Evolutionary conservation across 225 moss, liverwort and hornwort species (phyloP), one percentile per base, ranked within the genome.

Genomic region (Ulota crispa): DNA sequence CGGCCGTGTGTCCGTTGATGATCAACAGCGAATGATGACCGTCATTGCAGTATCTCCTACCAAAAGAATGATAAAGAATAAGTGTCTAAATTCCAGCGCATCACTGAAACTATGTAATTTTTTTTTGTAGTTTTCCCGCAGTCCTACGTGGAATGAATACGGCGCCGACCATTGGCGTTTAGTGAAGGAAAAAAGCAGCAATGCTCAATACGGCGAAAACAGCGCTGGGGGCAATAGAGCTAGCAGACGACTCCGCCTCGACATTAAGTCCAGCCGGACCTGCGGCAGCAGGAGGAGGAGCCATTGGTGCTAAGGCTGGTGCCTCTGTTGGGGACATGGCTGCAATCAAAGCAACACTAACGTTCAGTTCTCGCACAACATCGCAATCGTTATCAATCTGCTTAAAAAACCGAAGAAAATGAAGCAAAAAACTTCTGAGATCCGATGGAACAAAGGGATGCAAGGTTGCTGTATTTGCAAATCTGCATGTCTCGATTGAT

Each of bases 151-250:
- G n/a, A 60, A 7, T 16, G 24, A 12, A 45, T 19, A 12, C 34
- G 62, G 50, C 16, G 18, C 15, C 34, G 34, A 18, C 3, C 77
- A 24, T 23, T 5, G 16, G 16, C 47, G 34, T 26, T 80, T 61
- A 80, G 50, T 34, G 45, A 6, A 81, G 16, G 41, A 81, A 54
- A 30, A 81, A 65, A 12, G 73, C 64, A 24, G 73, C 73, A 53
- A 41, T 21, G 64, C 64, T 64, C 64, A 81, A 16, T 9, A 65
- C 20, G 37, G 64, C 54, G 54, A 73, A 41, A 0, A 41, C 53
- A 19, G 65, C 64, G 28, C 73, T 73, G 15, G 81, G 81, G 28
- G 30, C 30, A 7, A 41, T 24, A 30, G 54, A 54, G 41, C 41
- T 65, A 19, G 81, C 64, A 1, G 73, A 39, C 14, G 65, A 54